Base-by-base conservation (phyloP, 1,139 yeast species). In the Yamadazyma mexicana region DNA sequence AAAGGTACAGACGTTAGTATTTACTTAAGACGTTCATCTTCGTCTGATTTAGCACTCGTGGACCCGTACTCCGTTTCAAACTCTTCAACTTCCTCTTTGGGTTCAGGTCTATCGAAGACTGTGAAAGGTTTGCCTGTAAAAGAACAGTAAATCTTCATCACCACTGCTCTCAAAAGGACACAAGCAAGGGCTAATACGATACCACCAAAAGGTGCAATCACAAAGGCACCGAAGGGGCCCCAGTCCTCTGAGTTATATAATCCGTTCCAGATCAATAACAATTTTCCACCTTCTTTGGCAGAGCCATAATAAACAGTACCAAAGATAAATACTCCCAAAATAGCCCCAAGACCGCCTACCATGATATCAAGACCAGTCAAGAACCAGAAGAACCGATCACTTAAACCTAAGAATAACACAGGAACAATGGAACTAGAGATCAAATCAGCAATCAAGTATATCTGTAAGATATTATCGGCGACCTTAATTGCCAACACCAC, bases 171-270 rank as follows among this genome's bases (percentile, higher is more conserved):
- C 8, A 75, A 26, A 1, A 57, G 81, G 25, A 85, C 74, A 34
- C 75, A 69, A 31, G 69, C 53, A 16, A 76, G 61, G 1, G 87
- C 82, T 45, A 83, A 67, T 2, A 83, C 46, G 2, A 89, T 51
- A 15, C 94, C 89, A 15, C 94, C 95, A 36, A 83, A 73, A 4
- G 97, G 96, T 1, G 97, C 95, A 48, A 83, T 86, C 5, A 87
- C 94, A 63, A 89, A 89, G 1, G 97, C 96, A 23, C 95, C 97
- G 64, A 89, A 91, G 0, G 95, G 81, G 54, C 95, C 87, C 97
- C 97, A 91, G 59, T 91, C 97, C 40, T 75, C 78, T 11, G 76
- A 64, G 44, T 75, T 69, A 58, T 91, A 91, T 30, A 91, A 66
- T 38, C 97, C 97, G 49, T 87, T 79, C 78, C 86, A 79, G 35